Conservation (phyloP, 257 asterid genomes). For the Petrea volubilis region DNA sequence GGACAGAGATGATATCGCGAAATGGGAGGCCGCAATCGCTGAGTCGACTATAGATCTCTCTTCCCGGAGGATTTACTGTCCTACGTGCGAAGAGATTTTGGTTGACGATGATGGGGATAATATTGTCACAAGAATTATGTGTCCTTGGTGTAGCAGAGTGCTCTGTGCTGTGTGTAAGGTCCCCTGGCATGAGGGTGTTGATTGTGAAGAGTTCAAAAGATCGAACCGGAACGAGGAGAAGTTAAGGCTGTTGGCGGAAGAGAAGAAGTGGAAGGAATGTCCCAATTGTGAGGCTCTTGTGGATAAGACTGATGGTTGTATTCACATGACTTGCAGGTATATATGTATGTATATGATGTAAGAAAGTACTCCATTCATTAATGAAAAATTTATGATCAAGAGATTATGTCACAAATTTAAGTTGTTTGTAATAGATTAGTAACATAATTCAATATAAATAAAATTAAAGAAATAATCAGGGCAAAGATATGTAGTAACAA, state of each 20-base stretch:
- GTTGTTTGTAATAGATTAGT: no score
- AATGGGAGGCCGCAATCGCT: constrained; percentile 48
- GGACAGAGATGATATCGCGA: constrained; percentile 11
- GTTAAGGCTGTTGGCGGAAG: constrained; percentile 41
- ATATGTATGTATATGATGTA: no score
- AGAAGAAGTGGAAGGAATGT: constrained; percentile 51
- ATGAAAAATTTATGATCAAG: no score
- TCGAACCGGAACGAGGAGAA: constrained; percentile 7
- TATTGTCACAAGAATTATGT: constrained; percentile 31
- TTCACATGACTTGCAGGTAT: constrained; percentile 63
- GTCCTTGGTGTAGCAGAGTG: constrained; percentile 48
- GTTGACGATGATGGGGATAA: constrained; percentile 26
- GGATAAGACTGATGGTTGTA: constrained; percentile 51
- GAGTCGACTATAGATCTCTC: constrained; percentile 35
- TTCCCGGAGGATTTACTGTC: constrained; percentile 49
- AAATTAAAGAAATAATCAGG: no score
- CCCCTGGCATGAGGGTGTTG: constrained; percentile 49
- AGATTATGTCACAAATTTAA: no score
- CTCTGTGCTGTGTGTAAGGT: constrained; percentile 56
- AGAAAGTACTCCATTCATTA: no score
- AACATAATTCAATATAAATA: no score
- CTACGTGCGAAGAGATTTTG: constrained; percentile 50
- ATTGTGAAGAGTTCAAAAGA: constrained; percentile 37
- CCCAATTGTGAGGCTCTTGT: constrained; percentile 45
- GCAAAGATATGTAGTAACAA: no score